phyloP scores from a whole-genome alignment of 2,329 filamentous ascomycete species.

The Phaeosphaeria sp. region DNA sequence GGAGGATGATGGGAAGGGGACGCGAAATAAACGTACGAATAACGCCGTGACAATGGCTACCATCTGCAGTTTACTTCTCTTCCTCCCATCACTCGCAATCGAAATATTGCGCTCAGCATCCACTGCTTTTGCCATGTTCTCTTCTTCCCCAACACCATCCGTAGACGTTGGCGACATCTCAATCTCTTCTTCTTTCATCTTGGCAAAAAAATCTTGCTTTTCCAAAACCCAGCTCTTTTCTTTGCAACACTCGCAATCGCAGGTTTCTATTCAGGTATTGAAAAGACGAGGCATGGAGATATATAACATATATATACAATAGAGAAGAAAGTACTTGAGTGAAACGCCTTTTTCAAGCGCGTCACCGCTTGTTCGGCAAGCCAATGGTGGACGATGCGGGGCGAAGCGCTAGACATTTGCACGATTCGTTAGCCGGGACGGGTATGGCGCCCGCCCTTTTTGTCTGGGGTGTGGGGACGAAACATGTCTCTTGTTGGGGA shows the following conservation, averaged over 20 bases:
- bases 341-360: constrained; percentile 3
- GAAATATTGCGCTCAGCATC: constrained; percentile 8
- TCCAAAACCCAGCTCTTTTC: background rate
- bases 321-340: background rate
- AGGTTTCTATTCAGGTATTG: background rate
- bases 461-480: background rate
- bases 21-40: constrained; percentile 40
- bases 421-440: constrained; percentile 1
- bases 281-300: background rate
- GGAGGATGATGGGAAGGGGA: background rate
- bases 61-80: constrained; percentile 34
- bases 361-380: constrained; percentile 6
- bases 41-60: constrained; percentile 40
- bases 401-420: background rate
- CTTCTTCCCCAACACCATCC: background rate
- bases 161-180: constrained; percentile 3
- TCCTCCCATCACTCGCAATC: constrained; percentile 14
- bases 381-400: constrained; percentile 4
- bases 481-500: background rate
- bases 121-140: background rate
- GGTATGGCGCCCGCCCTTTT: constrained; percentile 19
- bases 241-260: background rate
- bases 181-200: constrained; percentile 23
- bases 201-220: background rate
- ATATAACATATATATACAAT: background rate